Conservation (phyloP, 2,329 filamentous ascomycete species). For the Hortaea sp. region DNA sequence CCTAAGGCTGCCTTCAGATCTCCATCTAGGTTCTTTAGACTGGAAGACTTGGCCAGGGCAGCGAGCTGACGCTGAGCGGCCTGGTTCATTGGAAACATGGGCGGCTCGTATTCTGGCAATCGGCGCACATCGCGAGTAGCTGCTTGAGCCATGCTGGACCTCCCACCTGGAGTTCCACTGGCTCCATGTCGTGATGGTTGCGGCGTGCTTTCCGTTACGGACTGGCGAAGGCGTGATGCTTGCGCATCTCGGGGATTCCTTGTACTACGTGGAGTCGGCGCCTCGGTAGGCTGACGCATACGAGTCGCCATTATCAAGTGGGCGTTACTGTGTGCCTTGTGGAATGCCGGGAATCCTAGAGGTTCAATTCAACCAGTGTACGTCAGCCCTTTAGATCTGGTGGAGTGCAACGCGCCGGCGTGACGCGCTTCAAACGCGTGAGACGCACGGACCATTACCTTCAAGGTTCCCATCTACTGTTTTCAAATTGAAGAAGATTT, state of each 20-base stretch:
- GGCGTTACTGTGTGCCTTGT: no score
- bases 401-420: no score
- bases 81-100: conserved; percentile 41
- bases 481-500: no score
- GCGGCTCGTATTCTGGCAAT: conserved; percentile 44
- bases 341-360: no score
- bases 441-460: no score
- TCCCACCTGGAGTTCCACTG: neutral
- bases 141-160: neutral
- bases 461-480: no score
- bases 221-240: neutral
- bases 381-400: no score
- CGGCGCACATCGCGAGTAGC: neutral
- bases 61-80: conserved; percentile 38
- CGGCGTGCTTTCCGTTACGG: neutral
- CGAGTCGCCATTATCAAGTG: conserved; percentile 52
- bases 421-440: no score
- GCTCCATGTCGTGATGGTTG: no score
- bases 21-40: conserved; percentile 36
- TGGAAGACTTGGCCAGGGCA: conserved; percentile 32
- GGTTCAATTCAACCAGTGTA: no score
- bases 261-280: neutral
- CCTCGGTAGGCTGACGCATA: conserved; percentile 29
- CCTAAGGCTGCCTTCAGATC: conserved; percentile 38
- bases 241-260: neutral